Evolutionary conservation across 495 filamentous ascomycete species (phyloP).

Genomic region (Aspergillus wentii): DNA sequence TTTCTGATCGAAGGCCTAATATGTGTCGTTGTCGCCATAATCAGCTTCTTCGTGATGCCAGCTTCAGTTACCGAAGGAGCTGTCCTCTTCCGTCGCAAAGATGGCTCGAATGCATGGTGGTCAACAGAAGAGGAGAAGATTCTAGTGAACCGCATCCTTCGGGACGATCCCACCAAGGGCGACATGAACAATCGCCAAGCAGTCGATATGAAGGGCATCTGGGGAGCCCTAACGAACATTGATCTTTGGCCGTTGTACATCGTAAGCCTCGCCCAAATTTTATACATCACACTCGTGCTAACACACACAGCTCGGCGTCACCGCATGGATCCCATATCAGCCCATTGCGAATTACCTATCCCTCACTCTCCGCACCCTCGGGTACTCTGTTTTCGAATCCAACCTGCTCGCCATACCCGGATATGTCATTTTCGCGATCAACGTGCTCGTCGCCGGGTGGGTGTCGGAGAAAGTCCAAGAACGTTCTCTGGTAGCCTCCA

Average conservation of each 20-base stretch:
- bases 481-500: constrained; percentile 32
- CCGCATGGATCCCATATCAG: constrained; percentile 30
- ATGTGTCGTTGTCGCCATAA: constrained; percentile 5
- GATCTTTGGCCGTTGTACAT: no score
- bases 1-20: constrained; percentile 7
- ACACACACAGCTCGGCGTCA: constrained; percentile 3
- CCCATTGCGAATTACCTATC: constrained; percentile 42
- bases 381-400: constrained; percentile 42
- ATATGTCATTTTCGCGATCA: constrained; percentile 36
- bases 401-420: constrained; percentile 47
- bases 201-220: no score
- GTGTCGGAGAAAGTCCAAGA: constrained; percentile 37
- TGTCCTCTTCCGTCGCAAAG: constrained; percentile 5
- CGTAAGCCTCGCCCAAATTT: no score
- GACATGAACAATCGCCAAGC: no score
- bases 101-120: constrained; percentile 6
- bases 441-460: constrained; percentile 26
- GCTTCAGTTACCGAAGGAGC: constrained; percentile 2
- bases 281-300: no score
- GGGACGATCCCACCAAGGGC: no score
- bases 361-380: constrained; percentile 37
- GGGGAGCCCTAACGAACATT: no score
- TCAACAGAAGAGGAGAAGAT: no score
- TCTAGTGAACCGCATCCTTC: no score
- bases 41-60: constrained; percentile 4